Evolutionary conservation across 163 green algal genomes (phyloP), one percentile per base, ranked within the genome.

Genomic region (Volvox carteri): DNA sequence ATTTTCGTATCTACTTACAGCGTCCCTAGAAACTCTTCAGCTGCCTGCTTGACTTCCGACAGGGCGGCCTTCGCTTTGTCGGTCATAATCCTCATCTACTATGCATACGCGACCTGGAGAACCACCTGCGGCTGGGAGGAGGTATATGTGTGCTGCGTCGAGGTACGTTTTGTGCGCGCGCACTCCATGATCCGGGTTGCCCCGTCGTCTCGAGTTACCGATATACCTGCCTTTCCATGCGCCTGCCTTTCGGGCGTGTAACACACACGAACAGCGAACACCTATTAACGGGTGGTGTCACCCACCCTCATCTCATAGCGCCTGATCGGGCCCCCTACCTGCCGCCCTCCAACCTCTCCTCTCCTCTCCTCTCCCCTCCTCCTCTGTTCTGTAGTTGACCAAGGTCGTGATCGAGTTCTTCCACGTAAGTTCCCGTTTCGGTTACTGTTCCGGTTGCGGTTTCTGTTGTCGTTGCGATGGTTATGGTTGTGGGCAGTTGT

Each of bases 51-150:
- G 30, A 75, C 65, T 75, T 75, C 35, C 70, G 37, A 21, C 78
- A 86, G 78, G 78, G 3, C 58, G 6, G 83, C 83, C 1, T 80
- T 81, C 18, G 83, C 46, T 5, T 60, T 89, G 4, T 89, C 84
- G 1, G 54, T 77, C 1, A 12, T 48, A 2, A 39, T 84, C 6
- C 41, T 89, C 2, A 21, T 76, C 3, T 89, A 52, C 72, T 89
- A 89, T 35, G 84, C 72, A 0, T 89, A 89, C n/a, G 39, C 68
- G 1, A 89, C 72, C 14, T 89, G 54, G 54, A 89, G 77, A n/a
- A 33, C 54, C 4, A 89, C 84, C 1, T 78, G 54, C 41, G 91
- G 91, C 35, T 94, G 91, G 91, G 91, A 94, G 88, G 91, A 94
- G 72, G 67, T 94, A 0, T 94, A 94, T 39, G 91, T 94, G 2